Evolutionary conservation across 2,329 filamentous ascomycete species (phyloP).

Genomic region (Fusarium clavum): DNA sequence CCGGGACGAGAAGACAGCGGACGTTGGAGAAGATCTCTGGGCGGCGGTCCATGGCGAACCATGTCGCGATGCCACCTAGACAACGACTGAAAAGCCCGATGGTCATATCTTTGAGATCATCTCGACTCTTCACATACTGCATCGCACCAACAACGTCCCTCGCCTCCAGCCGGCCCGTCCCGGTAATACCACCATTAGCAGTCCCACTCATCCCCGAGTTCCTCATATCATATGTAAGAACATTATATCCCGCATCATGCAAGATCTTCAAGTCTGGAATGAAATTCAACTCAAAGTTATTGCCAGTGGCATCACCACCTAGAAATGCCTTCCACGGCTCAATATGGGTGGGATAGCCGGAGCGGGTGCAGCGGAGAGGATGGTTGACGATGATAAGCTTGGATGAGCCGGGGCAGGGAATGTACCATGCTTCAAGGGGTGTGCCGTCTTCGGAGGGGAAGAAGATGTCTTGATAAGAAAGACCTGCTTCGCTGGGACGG

Average conservation of each 20-base stretch:
- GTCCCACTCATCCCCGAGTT: not conserved
- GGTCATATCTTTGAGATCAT: not conserved
- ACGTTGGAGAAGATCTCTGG: conserved; percentile 1
- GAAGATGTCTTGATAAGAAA: not conserved
- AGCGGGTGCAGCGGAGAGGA: not conserved
- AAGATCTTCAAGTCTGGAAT: conserved; percentile 4
- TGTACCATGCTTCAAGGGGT: conserved; percentile 6
- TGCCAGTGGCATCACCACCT: not conserved
- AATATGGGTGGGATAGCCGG: not conserved
- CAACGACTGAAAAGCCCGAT: not conserved
- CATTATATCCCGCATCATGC: conserved; percentile 1
- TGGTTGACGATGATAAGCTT: conserved; percentile 6
- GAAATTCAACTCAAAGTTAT: conserved; percentile 6
- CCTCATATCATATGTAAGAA: conserved; percentile 3
- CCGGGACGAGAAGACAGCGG: not conserved
- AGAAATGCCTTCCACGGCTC: conserved; percentile 10
- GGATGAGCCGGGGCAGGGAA: not conserved
- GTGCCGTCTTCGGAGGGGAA: conserved; percentile 6
- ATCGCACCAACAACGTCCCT: conserved; percentile 1
- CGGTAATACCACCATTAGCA: conserved; percentile 3
- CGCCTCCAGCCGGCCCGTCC: not conserved
- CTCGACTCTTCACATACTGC: not conserved
- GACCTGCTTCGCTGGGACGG: not conserved
- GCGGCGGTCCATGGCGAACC: conserved; percentile 4
- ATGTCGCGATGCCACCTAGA: not conserved